These are phyloP conservation scores for Colletotrichum coccodes DNA, from an alignment of 2,329 filamentous ascomycete genomes.

Conservation along the genomic window DNA sequence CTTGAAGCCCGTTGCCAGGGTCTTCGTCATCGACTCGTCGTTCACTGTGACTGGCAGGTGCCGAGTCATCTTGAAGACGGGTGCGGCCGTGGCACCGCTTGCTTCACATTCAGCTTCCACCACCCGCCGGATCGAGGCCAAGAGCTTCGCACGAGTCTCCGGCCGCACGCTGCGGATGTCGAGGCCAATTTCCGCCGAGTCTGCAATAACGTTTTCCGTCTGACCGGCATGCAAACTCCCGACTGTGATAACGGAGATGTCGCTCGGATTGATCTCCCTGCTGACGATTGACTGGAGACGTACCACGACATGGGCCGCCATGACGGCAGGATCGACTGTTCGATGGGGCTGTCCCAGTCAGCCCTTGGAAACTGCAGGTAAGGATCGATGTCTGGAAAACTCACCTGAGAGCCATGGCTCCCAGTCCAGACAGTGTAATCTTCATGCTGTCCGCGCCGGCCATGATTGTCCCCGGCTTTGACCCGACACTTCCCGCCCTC, in stretches of 20 bases:
- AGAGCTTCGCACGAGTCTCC: conserved; percentile 44
- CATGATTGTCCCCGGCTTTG: conserved; percentile 38
- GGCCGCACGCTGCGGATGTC: conserved; percentile 49
- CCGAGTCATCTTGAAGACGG: conserved; percentile 51
- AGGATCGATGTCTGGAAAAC: neutral
- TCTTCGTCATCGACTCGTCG: conserved; percentile 53
- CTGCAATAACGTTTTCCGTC: conserved; percentile 56
- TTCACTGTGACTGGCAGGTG: conserved; percentile 63
- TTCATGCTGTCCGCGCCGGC: conserved; percentile 39
- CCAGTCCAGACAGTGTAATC: conserved; percentile 48
- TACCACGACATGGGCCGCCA: conserved; percentile 52
- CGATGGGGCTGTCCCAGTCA: conserved; percentile 44
- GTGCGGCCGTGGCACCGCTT: conserved; percentile 52
- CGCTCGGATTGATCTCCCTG: conserved; percentile 43
- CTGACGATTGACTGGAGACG: conserved; percentile 44
- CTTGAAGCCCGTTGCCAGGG: conserved; percentile 54
- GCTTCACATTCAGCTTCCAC: conserved; percentile 65
- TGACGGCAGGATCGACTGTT: conserved; percentile 57
- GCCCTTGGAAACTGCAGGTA: conserved; percentile 33
- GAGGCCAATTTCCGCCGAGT: conserved; percentile 50
- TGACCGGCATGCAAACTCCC: conserved; percentile 53
- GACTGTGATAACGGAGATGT: conserved; percentile 55
- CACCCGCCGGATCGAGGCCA: conserved; percentile 49
- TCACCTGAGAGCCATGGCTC: conserved; percentile 49
- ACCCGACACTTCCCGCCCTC: conserved; percentile 44